These are phyloP conservation scores for Trametes cingulata DNA, from an alignment of 768 basidiomycete species.

Conservation along the genomic window DNA sequence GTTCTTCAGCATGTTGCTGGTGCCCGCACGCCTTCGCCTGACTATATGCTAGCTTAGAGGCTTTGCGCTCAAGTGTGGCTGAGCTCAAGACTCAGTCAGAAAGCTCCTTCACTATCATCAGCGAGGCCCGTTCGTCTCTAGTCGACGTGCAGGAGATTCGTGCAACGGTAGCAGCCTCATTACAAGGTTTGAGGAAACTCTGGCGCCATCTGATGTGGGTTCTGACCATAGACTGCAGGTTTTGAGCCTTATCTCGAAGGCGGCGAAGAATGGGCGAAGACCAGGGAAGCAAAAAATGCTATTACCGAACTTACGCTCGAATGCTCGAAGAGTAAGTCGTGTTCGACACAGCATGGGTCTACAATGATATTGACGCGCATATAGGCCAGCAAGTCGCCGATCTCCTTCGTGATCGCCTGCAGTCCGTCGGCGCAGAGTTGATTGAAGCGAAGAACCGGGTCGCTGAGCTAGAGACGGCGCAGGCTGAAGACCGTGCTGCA, in stretches of 20 bases:
- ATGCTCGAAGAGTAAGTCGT: conserved; percentile 24
- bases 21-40: neutral
- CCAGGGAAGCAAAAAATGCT: conserved; percentile 13
- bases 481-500: conserved; percentile 24
- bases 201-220: neutral
- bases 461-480: conserved; percentile 38
- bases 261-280: conserved; percentile 19
- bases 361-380: neutral
- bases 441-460: conserved; percentile 43
- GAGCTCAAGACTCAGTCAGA: conserved; percentile 29
- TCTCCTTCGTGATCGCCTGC: conserved; percentile 48
- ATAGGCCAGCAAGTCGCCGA: conserved; percentile 51
- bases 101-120: conserved; percentile 19
- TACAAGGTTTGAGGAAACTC: conserved; percentile 16
- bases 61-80: conserved; percentile 13
- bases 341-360: neutral
- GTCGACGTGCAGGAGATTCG: conserved; percentile 27
- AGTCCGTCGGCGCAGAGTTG: conserved; percentile 43
- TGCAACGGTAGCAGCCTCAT: conserved; percentile 13
- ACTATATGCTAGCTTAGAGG: conserved; percentile 26
- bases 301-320: conserved; percentile 25
- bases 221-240: conserved; percentile 6
- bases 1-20: neutral
- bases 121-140: conserved; percentile 24
- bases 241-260: conserved; percentile 27